These are phyloP conservation scores for Pleurotus tuber-regium DNA, from an alignment of 768 basidiomycete species.

Conservation along the genomic window DNA sequence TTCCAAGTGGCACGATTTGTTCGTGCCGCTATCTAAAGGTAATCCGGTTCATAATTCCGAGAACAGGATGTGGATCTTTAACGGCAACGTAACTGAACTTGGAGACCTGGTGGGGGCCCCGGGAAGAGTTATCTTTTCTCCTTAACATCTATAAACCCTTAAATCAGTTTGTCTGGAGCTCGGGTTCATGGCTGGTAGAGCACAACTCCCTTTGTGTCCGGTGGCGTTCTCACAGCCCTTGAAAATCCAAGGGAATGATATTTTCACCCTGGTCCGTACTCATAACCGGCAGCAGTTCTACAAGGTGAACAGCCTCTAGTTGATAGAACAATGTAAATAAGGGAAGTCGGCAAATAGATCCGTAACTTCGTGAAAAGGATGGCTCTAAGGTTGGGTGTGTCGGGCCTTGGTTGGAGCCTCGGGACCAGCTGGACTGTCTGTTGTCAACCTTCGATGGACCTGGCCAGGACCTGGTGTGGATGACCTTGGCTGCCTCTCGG, in stretches of 20 bases:
- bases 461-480: conserved; percentile 11
- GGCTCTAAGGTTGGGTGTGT: conserved; percentile 62
- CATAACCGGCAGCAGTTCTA: conserved; percentile 78
- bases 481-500: conserved; percentile 48
- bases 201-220: conserved; percentile 67
- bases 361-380: conserved; percentile 78
- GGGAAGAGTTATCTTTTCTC: conserved; percentile 81
- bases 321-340: conserved; percentile 79
- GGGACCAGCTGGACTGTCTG: neutral
- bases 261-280: conserved; percentile 71
- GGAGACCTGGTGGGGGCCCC: conserved; percentile 64
- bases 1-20: conserved; percentile 57
- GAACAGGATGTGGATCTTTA: conserved; percentile 13
- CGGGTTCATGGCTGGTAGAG: conserved; percentile 74
- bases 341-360: conserved; percentile 66
- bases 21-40: conserved; percentile 54
- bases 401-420: conserved; percentile 40
- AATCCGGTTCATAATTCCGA: conserved; percentile 60
- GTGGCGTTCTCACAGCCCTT: conserved; percentile 68
- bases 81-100: conserved; percentile 65
- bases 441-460: conserved; percentile 10
- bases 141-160: conserved; percentile 71
- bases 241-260: conserved; percentile 75
- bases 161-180: conserved; percentile 74
- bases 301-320: conserved; percentile 82